These are phyloP conservation scores for Dioscorea alata DNA, from an alignment of 106 monocot species.

Conservation along the genomic window DNA sequence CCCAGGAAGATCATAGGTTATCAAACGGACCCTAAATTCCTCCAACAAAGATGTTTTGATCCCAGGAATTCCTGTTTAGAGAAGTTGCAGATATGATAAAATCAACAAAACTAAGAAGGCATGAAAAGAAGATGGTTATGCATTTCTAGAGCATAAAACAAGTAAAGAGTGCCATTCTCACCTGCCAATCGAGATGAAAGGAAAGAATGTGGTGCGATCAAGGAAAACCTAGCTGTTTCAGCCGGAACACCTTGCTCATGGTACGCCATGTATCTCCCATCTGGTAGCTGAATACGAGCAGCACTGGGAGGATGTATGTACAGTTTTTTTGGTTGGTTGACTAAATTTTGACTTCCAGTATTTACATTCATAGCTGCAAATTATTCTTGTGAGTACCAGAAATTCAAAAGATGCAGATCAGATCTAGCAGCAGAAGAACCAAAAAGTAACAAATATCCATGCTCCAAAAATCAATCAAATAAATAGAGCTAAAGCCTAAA, in stretches of 20 bases:
- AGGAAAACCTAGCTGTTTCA: conserved; percentile 81
- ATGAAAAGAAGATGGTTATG: not conserved
- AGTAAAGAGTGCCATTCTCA: conserved; percentile 10
- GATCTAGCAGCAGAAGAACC: not conserved
- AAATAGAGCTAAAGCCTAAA: not conserved
- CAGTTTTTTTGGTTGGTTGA: conserved; percentile 49
- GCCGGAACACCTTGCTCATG: conserved; percentile 66
- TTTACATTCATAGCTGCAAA: conserved; percentile 70
- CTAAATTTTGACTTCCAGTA: conserved; percentile 20
- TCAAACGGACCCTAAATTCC: conserved; percentile 83
- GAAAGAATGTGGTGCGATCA: conserved; percentile 87
- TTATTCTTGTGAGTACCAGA: not conserved
- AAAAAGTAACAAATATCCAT: not conserved
- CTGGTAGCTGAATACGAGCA: conserved; percentile 68
- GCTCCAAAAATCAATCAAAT: not conserved
- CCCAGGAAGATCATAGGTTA: conserved; percentile 89
- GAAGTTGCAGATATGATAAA: not conserved
- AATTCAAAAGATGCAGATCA: not conserved
- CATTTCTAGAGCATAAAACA: not conserved
- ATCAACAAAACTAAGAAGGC: not conserved
- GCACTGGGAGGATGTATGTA: conserved; percentile 72
- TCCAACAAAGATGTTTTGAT: conserved; percentile 60
- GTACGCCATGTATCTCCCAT: conserved; percentile 82
- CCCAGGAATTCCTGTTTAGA: conserved; percentile 79
- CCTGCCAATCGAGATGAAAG: conserved; percentile 92